Percentiles rank a stretch among this genome's conserved stretches.
These are phyloP conservation scores for Dryadomyces quercus-mongolicae DNA, from an alignment of 2,329 filamentous ascomycete species.

Conservation along the genomic window DNA sequence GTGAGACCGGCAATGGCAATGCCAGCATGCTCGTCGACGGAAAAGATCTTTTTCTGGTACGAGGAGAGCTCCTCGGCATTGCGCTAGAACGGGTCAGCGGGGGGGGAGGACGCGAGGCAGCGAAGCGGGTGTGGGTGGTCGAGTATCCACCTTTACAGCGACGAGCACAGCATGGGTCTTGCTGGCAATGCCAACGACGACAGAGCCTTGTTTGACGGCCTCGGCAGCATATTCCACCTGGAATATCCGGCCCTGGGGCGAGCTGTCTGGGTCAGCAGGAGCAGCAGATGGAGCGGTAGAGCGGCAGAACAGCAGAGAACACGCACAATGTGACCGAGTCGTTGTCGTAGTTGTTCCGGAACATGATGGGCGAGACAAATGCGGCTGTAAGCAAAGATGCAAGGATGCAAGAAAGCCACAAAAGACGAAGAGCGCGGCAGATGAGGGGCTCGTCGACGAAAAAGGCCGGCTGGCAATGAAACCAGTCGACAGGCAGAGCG, in stretches of 20 bases:
- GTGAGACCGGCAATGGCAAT: constrained; percentile 94
- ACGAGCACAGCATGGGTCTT: constrained; percentile 96
- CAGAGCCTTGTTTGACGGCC: constrained; percentile 97
- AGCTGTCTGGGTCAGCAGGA: constrained; percentile 44
- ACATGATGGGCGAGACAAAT: too few species aligned
- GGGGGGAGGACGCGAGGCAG: not conserved
- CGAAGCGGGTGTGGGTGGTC: too few species aligned
- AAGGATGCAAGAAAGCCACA: too few species aligned
- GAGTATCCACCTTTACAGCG: constrained; percentile 75
- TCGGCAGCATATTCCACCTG: constrained; percentile 99
- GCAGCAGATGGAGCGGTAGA: constrained; percentile 8
- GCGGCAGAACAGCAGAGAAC: constrained; percentile 8
- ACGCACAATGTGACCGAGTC: constrained; percentile 97
- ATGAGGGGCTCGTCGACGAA: too few species aligned
- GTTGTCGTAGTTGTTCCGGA: constrained; percentile 99
- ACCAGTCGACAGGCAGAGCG: not conserved
- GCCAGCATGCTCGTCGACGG: constrained; percentile 89
- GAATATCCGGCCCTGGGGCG: constrained; percentile 97
- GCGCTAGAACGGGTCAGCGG: constrained; percentile 46
- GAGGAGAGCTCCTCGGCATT: constrained; percentile 99
- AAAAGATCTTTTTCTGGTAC: constrained; percentile 99
- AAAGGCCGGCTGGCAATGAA: too few species aligned
- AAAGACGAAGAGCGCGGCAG: not conserved
- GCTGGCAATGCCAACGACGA: constrained; percentile 92
- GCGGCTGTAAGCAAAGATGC: too few species aligned